A percentile compares a stretch with the other conserved stretches of the same genome.
Conservation (phyloP, 2,329 filamentous ascomycete genomes). For the Nemania serpens region DNA sequence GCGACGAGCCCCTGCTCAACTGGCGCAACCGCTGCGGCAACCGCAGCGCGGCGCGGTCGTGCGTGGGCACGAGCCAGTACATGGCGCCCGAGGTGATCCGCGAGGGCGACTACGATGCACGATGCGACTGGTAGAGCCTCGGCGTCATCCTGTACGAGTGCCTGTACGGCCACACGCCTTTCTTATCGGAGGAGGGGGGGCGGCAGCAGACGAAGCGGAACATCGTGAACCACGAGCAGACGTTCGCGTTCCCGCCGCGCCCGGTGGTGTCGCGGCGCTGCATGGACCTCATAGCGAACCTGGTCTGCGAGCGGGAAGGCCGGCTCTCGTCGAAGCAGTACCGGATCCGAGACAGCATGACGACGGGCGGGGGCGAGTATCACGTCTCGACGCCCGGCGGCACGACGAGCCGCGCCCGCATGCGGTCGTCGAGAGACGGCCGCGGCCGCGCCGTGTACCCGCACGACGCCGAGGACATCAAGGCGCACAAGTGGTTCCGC, state of each 20-base stretch:
- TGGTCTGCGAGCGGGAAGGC: constrained; percentile 74
- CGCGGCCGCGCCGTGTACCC: constrained; percentile 71
- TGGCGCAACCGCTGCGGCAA: constrained; percentile 73
- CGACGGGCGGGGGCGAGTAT: constrained; percentile 48
- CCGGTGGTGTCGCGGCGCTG: constrained; percentile 71
- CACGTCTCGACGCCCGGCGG: constrained; percentile 33
- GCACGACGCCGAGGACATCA: constrained; percentile 88
- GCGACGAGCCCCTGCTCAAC: constrained; percentile 61
- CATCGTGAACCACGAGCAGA: constrained; percentile 74
- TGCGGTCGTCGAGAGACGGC: constrained; percentile 37
- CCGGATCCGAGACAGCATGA: constrained; percentile 44
- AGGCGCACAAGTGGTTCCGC: constrained; percentile 83
- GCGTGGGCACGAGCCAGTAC: constrained; percentile 96
- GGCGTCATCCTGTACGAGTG: constrained; percentile 95
- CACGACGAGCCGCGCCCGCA: constrained; percentile 33
- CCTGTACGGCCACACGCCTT: constrained; percentile 88
- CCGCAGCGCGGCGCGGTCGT: constrained; percentile 76
- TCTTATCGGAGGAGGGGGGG: constrained; percentile 73
- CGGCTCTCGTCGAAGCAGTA: constrained; percentile 81
- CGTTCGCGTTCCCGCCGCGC: constrained; percentile 71
- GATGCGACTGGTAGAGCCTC: constrained; percentile 97
- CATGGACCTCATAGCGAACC: constrained; percentile 73
- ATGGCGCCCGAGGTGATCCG: constrained; percentile 95
- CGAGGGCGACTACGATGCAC: constrained; percentile 82
- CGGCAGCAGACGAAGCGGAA: constrained; percentile 83